Evolutionary conservation across 495 filamentous ascomycete species (phyloP).

Genomic region (Choiromyces venosus): DNA sequence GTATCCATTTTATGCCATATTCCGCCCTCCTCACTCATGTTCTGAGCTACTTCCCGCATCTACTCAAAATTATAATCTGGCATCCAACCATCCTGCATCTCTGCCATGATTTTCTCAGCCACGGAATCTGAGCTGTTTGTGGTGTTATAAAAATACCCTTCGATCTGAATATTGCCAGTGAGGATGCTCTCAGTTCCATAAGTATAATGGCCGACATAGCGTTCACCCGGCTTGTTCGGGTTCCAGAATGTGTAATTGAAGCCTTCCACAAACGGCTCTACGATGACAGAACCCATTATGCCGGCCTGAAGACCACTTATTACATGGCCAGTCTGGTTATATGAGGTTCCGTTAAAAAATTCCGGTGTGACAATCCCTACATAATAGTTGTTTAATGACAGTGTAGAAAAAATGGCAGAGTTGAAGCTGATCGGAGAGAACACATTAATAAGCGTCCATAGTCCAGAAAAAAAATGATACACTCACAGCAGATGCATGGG

Average conservation of each 20-base stretch:
- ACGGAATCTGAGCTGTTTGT: not conserved
- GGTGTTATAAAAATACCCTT: not conserved
- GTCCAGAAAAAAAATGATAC: not conserved
- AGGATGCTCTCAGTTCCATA: not conserved
- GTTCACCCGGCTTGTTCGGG: not conserved
- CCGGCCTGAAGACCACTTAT: not conserved
- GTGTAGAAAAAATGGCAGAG: constrained; percentile 41
- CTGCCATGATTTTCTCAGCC: not conserved
- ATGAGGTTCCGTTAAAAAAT: not conserved
- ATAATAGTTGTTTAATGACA: constrained; percentile 11
- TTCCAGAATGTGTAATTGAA: not conserved
- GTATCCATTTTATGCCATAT: not conserved
- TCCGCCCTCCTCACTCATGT: not conserved
- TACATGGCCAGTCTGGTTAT: not conserved
- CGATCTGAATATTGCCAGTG: not conserved
- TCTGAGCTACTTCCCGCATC: not conserved
- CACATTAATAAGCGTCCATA: not conserved
- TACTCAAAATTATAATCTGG: not conserved
- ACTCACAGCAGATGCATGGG: not conserved
- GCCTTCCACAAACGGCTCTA: not conserved
- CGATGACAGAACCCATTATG: not conserved
- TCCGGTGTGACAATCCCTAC: not conserved
- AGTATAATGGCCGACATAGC: not conserved
- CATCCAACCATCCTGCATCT: not conserved
- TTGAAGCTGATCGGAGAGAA: constrained; percentile 27